Base-by-base conservation (phyloP, 2,329 filamentous ascomycete genomes). In the Gnomoniopsis sp. region DNA sequence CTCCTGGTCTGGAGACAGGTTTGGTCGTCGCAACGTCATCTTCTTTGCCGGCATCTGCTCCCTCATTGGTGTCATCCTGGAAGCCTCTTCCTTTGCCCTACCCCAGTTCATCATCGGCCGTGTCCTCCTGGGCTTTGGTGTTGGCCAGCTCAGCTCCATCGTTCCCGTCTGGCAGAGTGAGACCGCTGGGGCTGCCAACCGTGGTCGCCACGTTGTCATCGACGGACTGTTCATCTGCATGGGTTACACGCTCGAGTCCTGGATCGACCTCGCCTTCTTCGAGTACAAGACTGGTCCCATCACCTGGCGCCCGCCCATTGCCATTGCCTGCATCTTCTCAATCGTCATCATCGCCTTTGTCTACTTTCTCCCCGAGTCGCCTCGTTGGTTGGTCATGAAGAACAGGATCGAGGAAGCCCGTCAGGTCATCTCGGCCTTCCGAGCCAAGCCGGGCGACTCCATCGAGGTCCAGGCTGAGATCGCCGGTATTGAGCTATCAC, bases 101-200 rank as follows among this genome's bases (percentile, higher is more conserved):
- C 66, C 75, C 1, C 79, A 82, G 60, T 71, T 84, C 50, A 79
- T 83, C 52, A 71, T 80, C 38, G 79, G 78, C 17, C 75, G 80
- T 56, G 64, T 83, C 19, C 71, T 83, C 17, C 79, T 79, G 21
- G 80, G 81, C 34, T 71, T 81, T 57, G 81, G 80, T 65, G 63
- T 72, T 57, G 51, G 71, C 44, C 66, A 51, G 54, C 63, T 79
- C 77, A 81, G 17, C 75, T 78, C 81, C 79, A 85, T 57, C 74
- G 76, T 65, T 26, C 66, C 66, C 2, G 64, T 64, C 23, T 65
- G 64, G 66, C 66, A 68, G 55, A 64, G 63, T 34, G 66, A 68
- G 58, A 64, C 63, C 2, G 60, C 63, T 14, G 59, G 62, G 10
- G 58, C 65, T 19, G 58, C 55, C 26, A 63, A 67, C 53, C 62